Evolutionary conservation across 2,329 filamentous ascomycete genomes (phyloP), one percentile per base, ranked within the genome.

Genomic region (Talaromyces funiculosus): DNA sequence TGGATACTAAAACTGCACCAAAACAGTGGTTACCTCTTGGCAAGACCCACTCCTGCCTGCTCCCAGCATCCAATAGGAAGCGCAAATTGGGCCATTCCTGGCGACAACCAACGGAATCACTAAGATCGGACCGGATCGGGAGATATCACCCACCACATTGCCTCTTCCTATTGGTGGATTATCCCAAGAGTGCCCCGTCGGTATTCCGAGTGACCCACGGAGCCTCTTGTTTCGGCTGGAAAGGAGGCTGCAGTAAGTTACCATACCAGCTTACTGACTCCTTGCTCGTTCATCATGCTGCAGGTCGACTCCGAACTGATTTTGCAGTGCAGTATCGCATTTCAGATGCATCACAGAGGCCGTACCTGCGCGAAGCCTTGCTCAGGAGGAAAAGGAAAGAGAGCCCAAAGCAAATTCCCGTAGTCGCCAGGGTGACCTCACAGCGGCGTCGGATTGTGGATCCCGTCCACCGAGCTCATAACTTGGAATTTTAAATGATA

Each of bases 121-220:
- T 58, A 26, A 38, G 18, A 22, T 57, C 59, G 53, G 53, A 57
- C 53, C 60, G 38, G 38, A 58, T 61, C 60, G 55, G 55, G 56
- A 58, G 38, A 22, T 3, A 2, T 18, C 1, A 24, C 18, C n/a
- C 33, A 53, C 55, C 43, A 6, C 4, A 10, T 0, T 1, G 18
- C 22, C 5, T n/a, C 0, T 38, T 8, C n/a, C 35, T 40, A 42
- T 60, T 54, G 60, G 55, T 31, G 14, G 33, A 10, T 6, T 33
- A 6, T n/a, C n/a, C 31, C 24, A 24, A 16, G 1, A 51, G 10
- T 10, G 57, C 57, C 53, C 60, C 56, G 49, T 58, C 60, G 53
- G 60, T 22, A 61, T 53, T 57, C 53, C 45, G 60, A 61, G 37
- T 18, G 59, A 53, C 59, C 59, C 59, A 56, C 57, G 56, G 56